phyloP scores from a whole-genome alignment of 2,329 filamentous ascomycete genomes.

The Knoxdaviesia proteae region DNA sequence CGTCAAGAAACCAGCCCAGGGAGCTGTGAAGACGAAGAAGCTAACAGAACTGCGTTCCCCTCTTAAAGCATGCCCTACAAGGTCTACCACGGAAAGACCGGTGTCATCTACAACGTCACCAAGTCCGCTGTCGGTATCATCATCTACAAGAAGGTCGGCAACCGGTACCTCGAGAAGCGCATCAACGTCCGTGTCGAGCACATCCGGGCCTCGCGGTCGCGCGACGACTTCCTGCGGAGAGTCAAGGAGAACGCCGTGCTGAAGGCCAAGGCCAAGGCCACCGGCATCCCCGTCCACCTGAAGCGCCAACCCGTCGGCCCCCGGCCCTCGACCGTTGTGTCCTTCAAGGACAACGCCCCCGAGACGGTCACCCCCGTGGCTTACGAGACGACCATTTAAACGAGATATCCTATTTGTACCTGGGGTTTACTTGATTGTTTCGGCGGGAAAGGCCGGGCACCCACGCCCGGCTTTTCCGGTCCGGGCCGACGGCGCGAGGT shows the following conservation, averaged over 20 bases:
- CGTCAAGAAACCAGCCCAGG: constrained; percentile 18
- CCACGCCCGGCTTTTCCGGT: too few relatives aligned
- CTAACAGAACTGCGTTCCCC: neutral
- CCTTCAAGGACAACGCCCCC: constrained; percentile 60
- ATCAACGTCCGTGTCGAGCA: constrained; percentile 98
- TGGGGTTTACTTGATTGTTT: too few relatives aligned
- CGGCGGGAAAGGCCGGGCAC: too few relatives aligned
- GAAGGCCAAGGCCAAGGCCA: constrained; percentile 81
- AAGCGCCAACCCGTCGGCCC: constrained; percentile 76
- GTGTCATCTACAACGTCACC: constrained; percentile 97
- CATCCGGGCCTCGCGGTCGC: constrained; percentile 80
- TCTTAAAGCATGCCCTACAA: constrained; percentile 79
- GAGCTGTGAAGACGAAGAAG: constrained; percentile 2
- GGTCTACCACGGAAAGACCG: constrained; percentile 99
- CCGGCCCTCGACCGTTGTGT: constrained; percentile 62
- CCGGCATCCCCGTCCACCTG: constrained; percentile 71
- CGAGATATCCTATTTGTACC: too few relatives aligned
- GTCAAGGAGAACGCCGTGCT: constrained; percentile 91
- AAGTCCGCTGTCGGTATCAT: constrained; percentile 96
- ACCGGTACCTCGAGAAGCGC: constrained; percentile 99
- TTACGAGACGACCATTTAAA: constrained; percentile 98
- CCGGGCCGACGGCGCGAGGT: too few relatives aligned
- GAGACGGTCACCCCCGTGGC: constrained; percentile 81
- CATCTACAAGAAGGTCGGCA: constrained; percentile 98
- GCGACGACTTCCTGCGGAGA: constrained; percentile 88